Evolutionary conservation across 306 rosid species (phyloP).

Genomic region (Fragaria vesca): DNA sequence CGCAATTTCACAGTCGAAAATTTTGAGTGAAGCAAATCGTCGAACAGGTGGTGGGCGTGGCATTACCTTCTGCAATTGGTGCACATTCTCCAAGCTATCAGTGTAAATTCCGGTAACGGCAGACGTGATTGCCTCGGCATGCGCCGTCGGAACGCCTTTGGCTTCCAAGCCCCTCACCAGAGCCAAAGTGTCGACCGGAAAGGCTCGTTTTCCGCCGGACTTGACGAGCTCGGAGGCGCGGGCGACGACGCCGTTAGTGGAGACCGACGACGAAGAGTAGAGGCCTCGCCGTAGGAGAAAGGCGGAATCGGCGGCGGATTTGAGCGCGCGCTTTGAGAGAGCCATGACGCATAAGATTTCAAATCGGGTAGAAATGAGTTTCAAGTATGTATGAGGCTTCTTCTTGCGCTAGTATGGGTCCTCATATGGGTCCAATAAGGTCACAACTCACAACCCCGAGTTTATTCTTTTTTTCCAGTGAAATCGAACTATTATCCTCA

Average conservation of each 20-base stretch:
- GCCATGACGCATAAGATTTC: conserved; percentile 21
- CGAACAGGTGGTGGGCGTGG: not conserved
- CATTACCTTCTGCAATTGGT: conserved; percentile 41
- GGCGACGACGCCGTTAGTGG: conserved; percentile 5
- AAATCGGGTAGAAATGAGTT: not conserved
- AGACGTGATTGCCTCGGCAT: conserved; percentile 63
- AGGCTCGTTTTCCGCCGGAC: conserved; percentile 49
- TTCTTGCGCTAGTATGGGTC: not conserved
- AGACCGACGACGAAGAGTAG: not conserved
- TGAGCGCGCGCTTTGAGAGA: conserved; percentile 32
- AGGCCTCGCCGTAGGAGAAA: conserved; percentile 11
- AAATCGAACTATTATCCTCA: too few species aligned
- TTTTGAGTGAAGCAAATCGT: not conserved
- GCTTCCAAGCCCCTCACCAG: conserved; percentile 62
- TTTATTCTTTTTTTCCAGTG: too few species aligned
- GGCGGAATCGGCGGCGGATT: not conserved
- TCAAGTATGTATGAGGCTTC: not conserved
- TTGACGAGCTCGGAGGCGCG: conserved; percentile 37
- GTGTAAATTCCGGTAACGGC: conserved; percentile 49
- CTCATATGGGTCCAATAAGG: too few species aligned
- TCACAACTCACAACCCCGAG: too few species aligned
- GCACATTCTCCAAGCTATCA: conserved; percentile 54
- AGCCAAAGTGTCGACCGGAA: conserved; percentile 57
- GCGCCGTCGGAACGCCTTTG: conserved; percentile 51
- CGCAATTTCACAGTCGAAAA: not conserved